These are phyloP conservation scores for Aspergillus brunneoviolaceus DNA, from an alignment of 2,329 filamentous ascomycete genomes.

Conservation along the genomic window DNA sequence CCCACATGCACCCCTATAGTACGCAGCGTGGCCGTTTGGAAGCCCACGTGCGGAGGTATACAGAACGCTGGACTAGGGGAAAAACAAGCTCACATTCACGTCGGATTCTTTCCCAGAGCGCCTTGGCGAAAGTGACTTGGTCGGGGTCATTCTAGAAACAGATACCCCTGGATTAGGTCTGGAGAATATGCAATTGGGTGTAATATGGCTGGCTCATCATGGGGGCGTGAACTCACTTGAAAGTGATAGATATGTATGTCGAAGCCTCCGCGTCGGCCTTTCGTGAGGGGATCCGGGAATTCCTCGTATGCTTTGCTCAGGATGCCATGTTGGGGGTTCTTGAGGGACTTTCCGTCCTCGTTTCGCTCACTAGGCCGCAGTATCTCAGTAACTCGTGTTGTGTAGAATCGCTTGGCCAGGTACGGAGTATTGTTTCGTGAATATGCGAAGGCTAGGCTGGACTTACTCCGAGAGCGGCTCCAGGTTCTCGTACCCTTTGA, in stretches of 20 bases:
- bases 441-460: background rate
- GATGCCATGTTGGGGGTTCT: slow-evolving; percentile 62
- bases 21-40: background rate
- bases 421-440: background rate
- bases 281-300: slow-evolving; percentile 68
- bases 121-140: slow-evolving; percentile 66
- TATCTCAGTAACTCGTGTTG: background rate
- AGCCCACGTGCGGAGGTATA: background rate
- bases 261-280: slow-evolving; percentile 69
- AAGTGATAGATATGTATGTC: slow-evolving; percentile 87
- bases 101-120: slow-evolving; percentile 75
- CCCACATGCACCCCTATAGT: background rate
- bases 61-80: background rate
- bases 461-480: slow-evolving; percentile 48
- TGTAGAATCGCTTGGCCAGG: background rate
- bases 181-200: background rate
- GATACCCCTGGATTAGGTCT: background rate
- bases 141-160: slow-evolving; percentile 53
- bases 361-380: slow-evolving; percentile 53
- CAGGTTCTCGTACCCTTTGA: slow-evolving; percentile 52
- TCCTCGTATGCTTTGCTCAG: slow-evolving; percentile 67
- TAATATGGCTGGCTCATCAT: background rate
- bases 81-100: slow-evolving; percentile 64
- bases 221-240: slow-evolving; percentile 40
- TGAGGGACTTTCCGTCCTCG: slow-evolving; percentile 74